Base-by-base conservation (phyloP, 1,139 yeast genomes). In the Saccharomyces hybrid region DNA sequence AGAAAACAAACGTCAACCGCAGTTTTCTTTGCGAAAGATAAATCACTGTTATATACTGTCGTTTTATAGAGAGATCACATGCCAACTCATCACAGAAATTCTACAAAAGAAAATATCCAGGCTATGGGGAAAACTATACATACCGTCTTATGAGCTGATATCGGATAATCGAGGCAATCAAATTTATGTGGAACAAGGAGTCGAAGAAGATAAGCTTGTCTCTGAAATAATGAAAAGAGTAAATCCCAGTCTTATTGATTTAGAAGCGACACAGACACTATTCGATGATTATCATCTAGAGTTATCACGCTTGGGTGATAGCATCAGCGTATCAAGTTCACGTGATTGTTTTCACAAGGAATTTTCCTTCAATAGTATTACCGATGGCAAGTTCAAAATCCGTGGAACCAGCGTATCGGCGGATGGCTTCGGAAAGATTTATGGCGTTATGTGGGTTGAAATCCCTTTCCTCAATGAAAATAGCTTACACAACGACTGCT, bases 161-260 rank as follows among this genome's bases (percentile, higher is more conserved):
- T 54, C 54, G 9, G 68, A 65, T 47, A 38, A 55, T 9, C 55
- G 56, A 25, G 69, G 69, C 14, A 62, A 62, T 52, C 62, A 63
- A 41, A 56, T 57, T 50, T 64, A 61, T 31, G 57, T 62, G 38
- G 66, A 65, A 52, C 61, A 58, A 16, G 51, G 52, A 29, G 51
- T 50, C 4, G 57, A 58, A 32, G 60, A 59, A 19, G 55, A 57
- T 16, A 53, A 50, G 28, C 44, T 59, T 14, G 19, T 57, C 14
- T 49, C 58, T 38, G 58, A 61, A 19, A 62, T 61, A 1, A 47
- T 63, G 53, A 32, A 54, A 4, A 54, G 54, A 26, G 31, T 65
- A 5, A 60, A 65, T 42, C 38, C 60, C 54, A 48, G 54, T 13
- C 54, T 54, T 25, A 48, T 65, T 3, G 55, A 55, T 16, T 52